These are phyloP conservation scores for Ampelocalamus luodianensis DNA, from an alignment of 176 grass and related monocot species.

Conservation along the genomic window DNA sequence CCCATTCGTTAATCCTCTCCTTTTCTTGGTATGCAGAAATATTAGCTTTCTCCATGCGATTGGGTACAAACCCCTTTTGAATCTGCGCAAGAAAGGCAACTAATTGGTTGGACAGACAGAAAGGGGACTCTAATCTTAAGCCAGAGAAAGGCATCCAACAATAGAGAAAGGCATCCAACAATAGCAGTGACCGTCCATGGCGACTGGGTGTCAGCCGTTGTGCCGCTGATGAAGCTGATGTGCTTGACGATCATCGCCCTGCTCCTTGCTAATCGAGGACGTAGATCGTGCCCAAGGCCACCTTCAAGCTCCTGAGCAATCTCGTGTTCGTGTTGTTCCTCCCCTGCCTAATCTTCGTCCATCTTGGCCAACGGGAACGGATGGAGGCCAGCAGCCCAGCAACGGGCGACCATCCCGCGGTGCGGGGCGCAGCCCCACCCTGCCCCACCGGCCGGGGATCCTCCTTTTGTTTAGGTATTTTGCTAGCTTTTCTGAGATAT, in stretches of 20 bases:
- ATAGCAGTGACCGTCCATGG: conserved; percentile 48
- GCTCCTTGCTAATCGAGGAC: conserved; percentile 64
- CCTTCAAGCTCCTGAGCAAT: conserved; percentile 98
- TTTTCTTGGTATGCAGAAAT: not conserved
- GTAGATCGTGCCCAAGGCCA: conserved; percentile 84
- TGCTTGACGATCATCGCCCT: conserved; percentile 81
- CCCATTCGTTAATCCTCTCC: not conserved
- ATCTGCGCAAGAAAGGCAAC: not conserved
- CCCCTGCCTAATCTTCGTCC: conserved; percentile 91
- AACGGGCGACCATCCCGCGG: too few species aligned
- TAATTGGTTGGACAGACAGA: not conserved
- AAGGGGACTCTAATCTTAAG: not conserved
- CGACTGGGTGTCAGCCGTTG: conserved; percentile 75
- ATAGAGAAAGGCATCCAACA: not conserved
- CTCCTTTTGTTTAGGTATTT: too few species aligned
- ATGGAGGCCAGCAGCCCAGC: too few species aligned
- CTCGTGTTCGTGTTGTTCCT: conserved; percentile 94
- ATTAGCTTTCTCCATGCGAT: not conserved
- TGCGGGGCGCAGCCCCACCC: too few species aligned
- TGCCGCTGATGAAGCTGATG: conserved; percentile 87
- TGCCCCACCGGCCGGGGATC: too few species aligned
- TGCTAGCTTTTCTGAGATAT: too few species aligned
- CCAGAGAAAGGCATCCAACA: not conserved
- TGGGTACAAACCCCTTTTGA: not conserved
- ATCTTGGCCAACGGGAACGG: conserved; percentile 47